Evolutionary conservation across 257 asterid genomes (phyloP), one percentile per base, ranked within the genome.

Genomic region (Henckelia pumila): DNA sequence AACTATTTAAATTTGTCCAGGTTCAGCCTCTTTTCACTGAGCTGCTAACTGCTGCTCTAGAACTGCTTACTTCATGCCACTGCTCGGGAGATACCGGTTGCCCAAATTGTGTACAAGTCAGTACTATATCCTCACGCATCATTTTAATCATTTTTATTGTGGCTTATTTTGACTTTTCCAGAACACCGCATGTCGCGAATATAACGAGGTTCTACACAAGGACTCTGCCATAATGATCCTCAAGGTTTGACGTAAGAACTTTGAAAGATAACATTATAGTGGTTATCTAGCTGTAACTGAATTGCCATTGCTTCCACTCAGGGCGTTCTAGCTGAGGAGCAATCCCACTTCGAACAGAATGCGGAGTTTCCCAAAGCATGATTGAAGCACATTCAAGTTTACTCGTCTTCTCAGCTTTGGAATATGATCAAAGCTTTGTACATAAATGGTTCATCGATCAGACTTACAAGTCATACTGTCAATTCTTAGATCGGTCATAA

Each of bases 201-300:
- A 90, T 70, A 90, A 90, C 28, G 97, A 90, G 77, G 92, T 90
- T 76, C 75, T 93, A 40, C 96, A 93, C 88, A 93, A 93, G 81
- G 89, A 86, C 74, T 95, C 97, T 0, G 99, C 99, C 49, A 16
- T 84, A 75, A 81, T 85, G 86, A 93, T 90, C 85, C 78, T 93
- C 49, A 78, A 90, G 96, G 99, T 90, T 61, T 61, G 82, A 70
- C 70, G 16, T 29, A 22, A 24, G 63, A 68, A 49, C 23, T 47
- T 4, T 23, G 11, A 16, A 40, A 0, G 6, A 26, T 13, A 33
- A 56, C 60, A 35, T 78, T 28, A 11, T 56, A 52, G 64, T 56
- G 52, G 19, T 71, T 29, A 56, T 59, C 24, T 14, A 49, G 35
- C 52, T 53, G 52, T 16, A 26, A 47, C 33, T 74, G 32, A 72